Conservation (phyloP, 2,329 filamentous ascomycete species). For the Penicillium hordei region DNA sequence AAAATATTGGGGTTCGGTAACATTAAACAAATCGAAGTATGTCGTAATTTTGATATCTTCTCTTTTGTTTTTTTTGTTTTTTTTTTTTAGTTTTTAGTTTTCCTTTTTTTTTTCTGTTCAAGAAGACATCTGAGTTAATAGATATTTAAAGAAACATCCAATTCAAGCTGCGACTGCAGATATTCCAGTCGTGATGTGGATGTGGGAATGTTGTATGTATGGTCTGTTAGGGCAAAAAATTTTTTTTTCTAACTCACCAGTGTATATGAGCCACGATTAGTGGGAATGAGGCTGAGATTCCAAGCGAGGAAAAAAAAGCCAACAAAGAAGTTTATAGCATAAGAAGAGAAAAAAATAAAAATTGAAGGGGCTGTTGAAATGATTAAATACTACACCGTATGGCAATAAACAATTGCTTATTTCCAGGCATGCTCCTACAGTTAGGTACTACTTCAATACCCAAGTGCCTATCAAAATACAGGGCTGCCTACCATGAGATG, state of each 20-base stretch:
- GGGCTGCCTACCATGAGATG: slow-evolving; percentile 18
- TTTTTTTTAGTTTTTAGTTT: too few relatives aligned
- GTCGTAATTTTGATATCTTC: background rate
- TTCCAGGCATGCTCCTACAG: slow-evolving; percentile 9
- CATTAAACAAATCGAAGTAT: background rate
- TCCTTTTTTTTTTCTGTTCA: background rate
- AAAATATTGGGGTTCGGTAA: background rate
- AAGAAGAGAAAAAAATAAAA: background rate
- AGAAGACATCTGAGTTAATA: background rate
- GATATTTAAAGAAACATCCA: background rate
- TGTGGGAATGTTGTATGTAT: background rate
- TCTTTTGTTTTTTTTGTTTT: background rate
- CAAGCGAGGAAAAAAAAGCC: background rate
- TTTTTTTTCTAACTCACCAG: too few relatives aligned
- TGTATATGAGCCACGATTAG: slow-evolving; percentile 5
- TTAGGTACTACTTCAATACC: slow-evolving; percentile 13
- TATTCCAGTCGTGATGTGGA: background rate
- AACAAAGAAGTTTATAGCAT: background rate
- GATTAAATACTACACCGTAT: slow-evolving; percentile 9
- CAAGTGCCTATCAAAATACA: slow-evolving; percentile 19
- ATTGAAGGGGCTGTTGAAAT: slow-evolving; percentile 1
- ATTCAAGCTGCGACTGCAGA: background rate
- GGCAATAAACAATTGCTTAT: slow-evolving; percentile 4
- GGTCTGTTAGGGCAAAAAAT: background rate
- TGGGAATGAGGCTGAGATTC: slow-evolving; percentile 18